These are phyloP conservation scores for Hypsizygus marmoreus DNA, from an alignment of 768 basidiomycete genomes.

Conservation along the genomic window DNA sequence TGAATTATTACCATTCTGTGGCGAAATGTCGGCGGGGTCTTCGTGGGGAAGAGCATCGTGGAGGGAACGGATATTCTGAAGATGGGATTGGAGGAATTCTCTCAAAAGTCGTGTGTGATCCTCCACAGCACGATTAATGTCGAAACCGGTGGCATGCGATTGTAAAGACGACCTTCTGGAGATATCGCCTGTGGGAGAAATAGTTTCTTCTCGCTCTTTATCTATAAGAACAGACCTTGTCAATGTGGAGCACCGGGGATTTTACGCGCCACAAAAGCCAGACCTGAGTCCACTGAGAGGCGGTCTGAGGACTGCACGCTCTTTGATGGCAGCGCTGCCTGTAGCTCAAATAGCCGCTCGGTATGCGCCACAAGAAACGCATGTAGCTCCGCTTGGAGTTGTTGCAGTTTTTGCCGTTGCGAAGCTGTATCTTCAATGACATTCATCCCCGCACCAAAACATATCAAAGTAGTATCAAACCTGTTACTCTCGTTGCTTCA, in stretches of 20 bases:
- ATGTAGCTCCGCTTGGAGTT: conserved; percentile 12
- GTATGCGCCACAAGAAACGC: conserved; percentile 11
- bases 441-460: not conserved
- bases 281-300: too few species aligned
- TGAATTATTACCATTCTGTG: not conserved
- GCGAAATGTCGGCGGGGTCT: too few species aligned
- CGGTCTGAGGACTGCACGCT: not conserved
- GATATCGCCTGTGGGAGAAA: not conserved
- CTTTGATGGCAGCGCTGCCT: not conserved
- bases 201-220: too few species aligned
- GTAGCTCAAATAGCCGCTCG: conserved; percentile 1
- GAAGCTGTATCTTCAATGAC: not conserved
- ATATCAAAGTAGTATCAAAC: not conserved
- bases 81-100: conserved; percentile 27
- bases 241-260: too few species aligned
- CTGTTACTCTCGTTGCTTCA: not conserved
- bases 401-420: too few species aligned
- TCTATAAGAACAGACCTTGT: too few species aligned
- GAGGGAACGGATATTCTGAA: conserved; percentile 26
- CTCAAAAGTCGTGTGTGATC: conserved; percentile 25
- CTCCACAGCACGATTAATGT: too few species aligned
- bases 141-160: too few species aligned
- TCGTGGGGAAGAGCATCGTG: conserved; percentile 21
- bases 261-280: too few species aligned
- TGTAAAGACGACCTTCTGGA: not conserved